These are phyloP conservation scores for Pittosporum tobira DNA, from an alignment of 129 eudicot genomes.

Conservation along the genomic window DNA sequence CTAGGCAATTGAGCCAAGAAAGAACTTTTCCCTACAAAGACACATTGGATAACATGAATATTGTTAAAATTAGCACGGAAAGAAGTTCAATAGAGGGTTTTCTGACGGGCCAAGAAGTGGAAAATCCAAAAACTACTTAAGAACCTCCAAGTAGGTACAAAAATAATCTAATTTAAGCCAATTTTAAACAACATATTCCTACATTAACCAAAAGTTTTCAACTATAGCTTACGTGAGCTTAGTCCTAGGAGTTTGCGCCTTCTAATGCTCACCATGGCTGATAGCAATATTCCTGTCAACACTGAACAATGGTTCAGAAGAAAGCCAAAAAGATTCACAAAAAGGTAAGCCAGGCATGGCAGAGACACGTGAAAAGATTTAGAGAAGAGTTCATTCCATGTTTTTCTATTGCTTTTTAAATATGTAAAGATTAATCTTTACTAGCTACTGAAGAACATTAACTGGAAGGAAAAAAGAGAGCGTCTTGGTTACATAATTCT, in stretches of 20 bases:
- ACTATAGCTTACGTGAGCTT: conserved; percentile 47
- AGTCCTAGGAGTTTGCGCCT: conserved; percentile 82
- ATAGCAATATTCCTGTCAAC: conserved; percentile 17
- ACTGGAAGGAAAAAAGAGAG: not conserved
- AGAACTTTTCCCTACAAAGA: conserved; percentile 43
- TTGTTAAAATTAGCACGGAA: not conserved
- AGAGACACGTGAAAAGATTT: not conserved
- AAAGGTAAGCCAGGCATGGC: not conserved
- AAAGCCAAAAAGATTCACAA: not conserved
- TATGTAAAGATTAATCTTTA: not conserved
- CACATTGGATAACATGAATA: conserved; percentile 12
- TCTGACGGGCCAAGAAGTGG: not conserved
- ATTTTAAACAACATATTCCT: not conserved
- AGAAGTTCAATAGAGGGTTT: not conserved
- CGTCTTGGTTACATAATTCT: no score
- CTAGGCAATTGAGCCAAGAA: conserved; percentile 36
- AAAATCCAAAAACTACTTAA: conserved; percentile 6
- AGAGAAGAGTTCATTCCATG: no score
- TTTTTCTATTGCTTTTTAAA: no score
- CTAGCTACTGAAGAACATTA: not conserved
- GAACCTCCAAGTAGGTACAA: not conserved
- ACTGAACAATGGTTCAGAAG: not conserved
- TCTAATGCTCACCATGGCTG: conserved; percentile 94
- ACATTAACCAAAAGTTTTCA: not conserved
- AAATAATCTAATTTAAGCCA: conserved; percentile 6